A percentile compares a stretch with the other conserved stretches of the same genome.
Conservation (phyloP, 495 filamentous ascomycete species). For the Parachaetomium inaequale region DNA sequence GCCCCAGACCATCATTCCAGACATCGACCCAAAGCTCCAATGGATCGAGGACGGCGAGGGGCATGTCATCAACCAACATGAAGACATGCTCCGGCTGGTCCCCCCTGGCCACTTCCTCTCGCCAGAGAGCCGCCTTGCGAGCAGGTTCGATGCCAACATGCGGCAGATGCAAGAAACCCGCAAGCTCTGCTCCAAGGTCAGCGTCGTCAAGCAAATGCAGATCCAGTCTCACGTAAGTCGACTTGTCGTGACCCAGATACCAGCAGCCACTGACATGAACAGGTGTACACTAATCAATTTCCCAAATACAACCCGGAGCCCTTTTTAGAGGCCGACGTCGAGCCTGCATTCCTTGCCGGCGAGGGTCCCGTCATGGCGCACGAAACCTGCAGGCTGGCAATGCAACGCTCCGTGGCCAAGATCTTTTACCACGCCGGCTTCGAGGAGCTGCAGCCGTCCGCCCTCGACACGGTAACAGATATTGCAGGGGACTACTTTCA, state of each 20-base stretch:
- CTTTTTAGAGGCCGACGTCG: slow-evolving; percentile 79
- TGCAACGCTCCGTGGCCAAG: slow-evolving; percentile 89
- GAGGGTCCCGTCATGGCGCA: slow-evolving; percentile 81
- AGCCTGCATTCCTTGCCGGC: slow-evolving; percentile 80
- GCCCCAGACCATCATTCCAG: slow-evolving; percentile 77
- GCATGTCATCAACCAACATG: slow-evolving; percentile 77
- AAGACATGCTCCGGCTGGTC: slow-evolving; percentile 73
- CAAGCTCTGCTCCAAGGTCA: slow-evolving; percentile 92
- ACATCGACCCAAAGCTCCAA: slow-evolving; percentile 66
- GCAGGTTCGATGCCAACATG: slow-evolving; percentile 84
- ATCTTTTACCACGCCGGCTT: slow-evolving; percentile 96
- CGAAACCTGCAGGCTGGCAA: slow-evolving; percentile 70
- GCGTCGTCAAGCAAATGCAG: slow-evolving; percentile 99
- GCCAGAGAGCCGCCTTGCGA: slow-evolving; percentile 71
- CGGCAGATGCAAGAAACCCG: slow-evolving; percentile 94
- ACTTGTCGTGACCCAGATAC: background rate
- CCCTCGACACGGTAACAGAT: slow-evolving; percentile 85
- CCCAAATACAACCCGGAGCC: slow-evolving; percentile 94
- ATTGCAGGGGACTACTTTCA: slow-evolving; percentile 85
- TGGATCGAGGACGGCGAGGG: slow-evolving; percentile 89
- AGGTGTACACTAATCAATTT: slow-evolving; percentile 98
- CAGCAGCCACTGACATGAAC: slow-evolving; percentile 13
- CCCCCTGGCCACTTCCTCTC: slow-evolving; percentile 71
- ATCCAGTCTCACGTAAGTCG: slow-evolving; percentile 81
- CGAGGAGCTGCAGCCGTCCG: slow-evolving; percentile 94